Evolutionary conservation across 2,329 filamentous ascomycete genomes (phyloP), one percentile per base, ranked within the genome.

Genomic region (Mycocentrospora acerina): DNA sequence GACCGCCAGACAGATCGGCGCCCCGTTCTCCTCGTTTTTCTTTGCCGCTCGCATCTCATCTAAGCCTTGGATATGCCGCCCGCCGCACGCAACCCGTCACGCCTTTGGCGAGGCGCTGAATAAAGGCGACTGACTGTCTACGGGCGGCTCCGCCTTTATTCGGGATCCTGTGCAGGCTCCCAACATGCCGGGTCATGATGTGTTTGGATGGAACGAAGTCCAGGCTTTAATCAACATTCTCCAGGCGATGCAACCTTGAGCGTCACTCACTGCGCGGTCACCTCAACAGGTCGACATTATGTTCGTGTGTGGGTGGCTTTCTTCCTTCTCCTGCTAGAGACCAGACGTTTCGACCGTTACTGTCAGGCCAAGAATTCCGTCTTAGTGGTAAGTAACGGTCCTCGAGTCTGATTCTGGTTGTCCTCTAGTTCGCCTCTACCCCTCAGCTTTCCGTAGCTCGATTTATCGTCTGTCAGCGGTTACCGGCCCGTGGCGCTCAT

Each of bases 371-470:
- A 46, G 46, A 47, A 41, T 39, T 41, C 53, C 46, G 42, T 38
- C 40, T 48, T 57, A 42, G 59, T 64, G 64, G 66, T 61, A 62
- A 61, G 47, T 62, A 65, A 62, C 61, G 58, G 60, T 42, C 41
- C 40, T 49, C 29, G 43, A 47, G 40, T 44, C 50, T 48, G 38
- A 31, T 32, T 43, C 31, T 41, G 36, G 37, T 35, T 39, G 42
- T 35, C 45, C 48, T 42, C 38, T 44, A 28, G 34, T 53, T 39
- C 41, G 40, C 40, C 42, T 38, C 33, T 35, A 18, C 43, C 46
- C 48, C 46, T 40, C 19, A 22, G 34, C 43, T 35, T 37, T 44
- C 57, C 40, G 46, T 52, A 48, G 44, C 44, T 51, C 40, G 37
- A 45, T 40, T 50, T 55, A 57, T 52, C 51, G 46, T 51, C 42